Percentiles rank a stretch among this genome's conserved stretches.
Conservation (phyloP, 371 early-diverging fungal species). For the Syncephalis plumigaleata region DNA sequence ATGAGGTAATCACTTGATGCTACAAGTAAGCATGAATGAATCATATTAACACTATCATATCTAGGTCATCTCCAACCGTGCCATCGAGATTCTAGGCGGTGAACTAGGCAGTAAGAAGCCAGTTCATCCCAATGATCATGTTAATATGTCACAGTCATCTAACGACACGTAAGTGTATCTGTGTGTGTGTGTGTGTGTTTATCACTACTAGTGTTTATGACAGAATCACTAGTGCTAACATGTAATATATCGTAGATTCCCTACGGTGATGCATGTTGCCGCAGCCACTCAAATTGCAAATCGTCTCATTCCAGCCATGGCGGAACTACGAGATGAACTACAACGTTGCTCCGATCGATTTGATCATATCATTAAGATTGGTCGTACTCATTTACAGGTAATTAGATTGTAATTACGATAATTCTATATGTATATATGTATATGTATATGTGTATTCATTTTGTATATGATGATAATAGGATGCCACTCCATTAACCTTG, state of each 20-base stretch:
- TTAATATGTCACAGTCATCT: conserved; percentile 91
- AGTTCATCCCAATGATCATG: conserved; percentile 95
- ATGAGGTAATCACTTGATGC: conserved; percentile 28
- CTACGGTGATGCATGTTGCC: conserved; percentile 95
- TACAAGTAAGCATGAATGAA: not conserved
- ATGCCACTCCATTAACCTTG: conserved; percentile 92
- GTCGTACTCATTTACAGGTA: conserved; percentile 73
- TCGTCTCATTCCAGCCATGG: conserved; percentile 64
- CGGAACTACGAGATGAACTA: conserved; percentile 51
- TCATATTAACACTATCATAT: not conserved
- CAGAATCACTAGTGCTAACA: not conserved
- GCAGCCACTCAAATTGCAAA: conserved; percentile 66
- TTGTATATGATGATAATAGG: conserved; percentile 21
- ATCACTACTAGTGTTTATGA: too few relatives aligned
- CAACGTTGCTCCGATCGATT: conserved; percentile 56
- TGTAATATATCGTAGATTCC: conserved; percentile 38
- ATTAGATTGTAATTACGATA: not conserved
- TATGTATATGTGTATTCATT: too few relatives aligned
- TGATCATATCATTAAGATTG: conserved; percentile 84
- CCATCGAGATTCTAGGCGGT: conserved; percentile 85
- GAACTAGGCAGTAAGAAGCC: conserved; percentile 76
- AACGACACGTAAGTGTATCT: conserved; percentile 69
- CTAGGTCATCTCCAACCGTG: conserved; percentile 85
- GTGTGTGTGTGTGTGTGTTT: too few relatives aligned
- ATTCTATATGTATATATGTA: not conserved